Conservation (phyloP, 1,284 basidiomycete species). For the Ceratobasidium sp. region DNA sequence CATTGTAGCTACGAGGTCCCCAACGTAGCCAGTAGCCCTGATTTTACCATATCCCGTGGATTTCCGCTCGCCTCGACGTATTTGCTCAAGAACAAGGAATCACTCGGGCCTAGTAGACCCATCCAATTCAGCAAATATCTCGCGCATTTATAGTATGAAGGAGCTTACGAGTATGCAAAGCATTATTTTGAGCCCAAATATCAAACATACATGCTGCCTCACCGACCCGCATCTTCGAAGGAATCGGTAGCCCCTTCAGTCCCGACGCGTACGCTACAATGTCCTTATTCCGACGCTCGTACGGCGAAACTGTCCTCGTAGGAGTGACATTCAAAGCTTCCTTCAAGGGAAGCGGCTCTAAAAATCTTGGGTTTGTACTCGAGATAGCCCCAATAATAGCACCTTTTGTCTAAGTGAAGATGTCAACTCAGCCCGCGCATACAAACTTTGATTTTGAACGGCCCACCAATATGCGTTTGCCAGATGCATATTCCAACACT, state of each 20-base stretch:
- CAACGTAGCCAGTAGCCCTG: constrained; percentile 68
- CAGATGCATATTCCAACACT: constrained; percentile 82
- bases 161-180: constrained; percentile 65
- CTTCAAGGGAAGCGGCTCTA: constrained; percentile 70
- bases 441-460: neutral
- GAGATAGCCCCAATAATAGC: constrained; percentile 78
- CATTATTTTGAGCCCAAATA: constrained; percentile 73
- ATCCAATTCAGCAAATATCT: neutral
- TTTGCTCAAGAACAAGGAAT: constrained; percentile 79
- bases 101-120: constrained; percentile 62
- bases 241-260: constrained; percentile 67
- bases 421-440: constrained; percentile 46
- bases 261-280: constrained; percentile 69
- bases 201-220: constrained; percentile 80
- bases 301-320: constrained; percentile 61
- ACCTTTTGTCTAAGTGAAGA: constrained; percentile 66
- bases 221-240: constrained; percentile 62
- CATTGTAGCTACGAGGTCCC: constrained; percentile 50
- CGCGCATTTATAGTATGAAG: constrained; percentile 35
- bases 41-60: constrained; percentile 80
- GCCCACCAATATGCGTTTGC: constrained; percentile 76
- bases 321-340: constrained; percentile 66
- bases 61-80: constrained; percentile 81
- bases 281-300: constrained; percentile 64
- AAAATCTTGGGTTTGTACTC: constrained; percentile 68